A percentile compares a stretch with the other conserved stretches of the same genome.
Conservation (phyloP, 2,329 filamentous ascomycete species). For the Chaetoscypha palmicola region DNA sequence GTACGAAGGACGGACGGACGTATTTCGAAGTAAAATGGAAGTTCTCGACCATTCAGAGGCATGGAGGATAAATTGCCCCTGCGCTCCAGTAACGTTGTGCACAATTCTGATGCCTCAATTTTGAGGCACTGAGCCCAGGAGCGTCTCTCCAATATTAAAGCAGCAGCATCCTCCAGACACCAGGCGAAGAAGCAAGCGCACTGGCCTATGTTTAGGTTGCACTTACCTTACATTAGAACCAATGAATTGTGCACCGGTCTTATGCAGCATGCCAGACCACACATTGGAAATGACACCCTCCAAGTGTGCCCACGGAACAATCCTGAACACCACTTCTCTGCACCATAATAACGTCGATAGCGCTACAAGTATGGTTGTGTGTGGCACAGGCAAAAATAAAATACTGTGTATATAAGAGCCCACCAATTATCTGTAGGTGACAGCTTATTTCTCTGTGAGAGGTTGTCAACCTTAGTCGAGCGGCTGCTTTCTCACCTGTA, state of each 20-base stretch:
- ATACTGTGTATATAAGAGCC: constrained; percentile 4
- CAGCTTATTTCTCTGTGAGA: constrained; percentile 9
- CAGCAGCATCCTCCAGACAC: background rate
- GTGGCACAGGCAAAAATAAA: constrained; percentile 11
- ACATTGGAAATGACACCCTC: constrained; percentile 7
- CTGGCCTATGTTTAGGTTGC: constrained; percentile 13
- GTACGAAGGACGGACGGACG: background rate
- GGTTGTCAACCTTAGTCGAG: constrained; percentile 13
- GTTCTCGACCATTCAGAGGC: background rate
- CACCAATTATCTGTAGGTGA: constrained; percentile 14
- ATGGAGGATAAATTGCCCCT: background rate
- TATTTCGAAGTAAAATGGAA: background rate
- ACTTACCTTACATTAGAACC: constrained; percentile 9
- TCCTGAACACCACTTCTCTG: background rate
- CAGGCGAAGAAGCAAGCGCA: constrained; percentile 1
- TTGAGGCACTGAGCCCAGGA: background rate
- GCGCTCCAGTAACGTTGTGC: too few species aligned
- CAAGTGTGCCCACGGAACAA: background rate
- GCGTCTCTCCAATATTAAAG: constrained; percentile 3
- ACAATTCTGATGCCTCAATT: constrained; percentile 1
- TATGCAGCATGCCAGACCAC: constrained; percentile 11
- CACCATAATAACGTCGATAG: background rate
- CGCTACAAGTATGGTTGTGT: too few species aligned
- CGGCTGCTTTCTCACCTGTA: constrained; percentile 8
- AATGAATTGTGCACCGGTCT: constrained; percentile 9